A percentile compares a stretch with the other conserved stretches of the same genome.
Conservation (phyloP, 495 filamentous ascomycete genomes). For the Saxispiralis lemnorum region DNA sequence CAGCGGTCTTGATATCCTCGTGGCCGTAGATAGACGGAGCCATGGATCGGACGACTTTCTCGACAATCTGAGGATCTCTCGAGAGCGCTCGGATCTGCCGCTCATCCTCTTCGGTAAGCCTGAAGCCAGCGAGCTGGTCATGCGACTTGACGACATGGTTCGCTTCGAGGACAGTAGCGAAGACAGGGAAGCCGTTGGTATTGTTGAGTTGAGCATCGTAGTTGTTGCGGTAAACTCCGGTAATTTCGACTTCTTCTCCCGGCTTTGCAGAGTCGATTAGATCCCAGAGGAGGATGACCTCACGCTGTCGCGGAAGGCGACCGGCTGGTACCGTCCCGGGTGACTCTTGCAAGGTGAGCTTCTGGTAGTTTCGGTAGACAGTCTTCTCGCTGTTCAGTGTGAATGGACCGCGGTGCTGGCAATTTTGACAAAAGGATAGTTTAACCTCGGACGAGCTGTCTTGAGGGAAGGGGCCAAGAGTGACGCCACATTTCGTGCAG, state of each 20-base stretch:
- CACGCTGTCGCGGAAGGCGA: conserved; percentile 82
- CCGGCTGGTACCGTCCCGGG: conserved; percentile 94
- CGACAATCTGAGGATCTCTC: conserved; percentile 76
- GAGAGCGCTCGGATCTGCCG: conserved; percentile 74
- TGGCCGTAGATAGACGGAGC: conserved; percentile 97
- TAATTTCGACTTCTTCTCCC: conserved; percentile 93
- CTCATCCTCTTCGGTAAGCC: conserved; percentile 88
- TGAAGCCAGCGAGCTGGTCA: conserved; percentile 94
- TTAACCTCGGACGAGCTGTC: conserved; percentile 91
- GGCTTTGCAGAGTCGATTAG: conserved; percentile 93
- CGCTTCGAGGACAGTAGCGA: conserved; percentile 91
- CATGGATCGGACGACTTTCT: conserved; percentile 87
- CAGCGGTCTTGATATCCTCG: conserved; percentile 90
- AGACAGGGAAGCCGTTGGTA: conserved; percentile 97
- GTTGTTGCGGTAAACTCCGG: conserved; percentile 94
- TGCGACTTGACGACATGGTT: conserved; percentile 95
- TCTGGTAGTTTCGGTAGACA: conserved; percentile 98
- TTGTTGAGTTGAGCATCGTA: conserved; percentile 96
- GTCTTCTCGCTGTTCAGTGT: conserved; percentile 94
- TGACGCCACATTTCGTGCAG: conserved; percentile 81
- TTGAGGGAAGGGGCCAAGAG: conserved; percentile 90
- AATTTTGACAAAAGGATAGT: conserved; percentile 92
- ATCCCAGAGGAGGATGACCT: conserved; percentile 93
- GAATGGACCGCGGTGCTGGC: conserved; percentile 90
- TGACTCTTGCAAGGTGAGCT: conserved; percentile 90